These are phyloP conservation scores for Phytopythium litorale DNA, from an alignment of 352 stramenopile genomes.

Conservation along the genomic window DNA sequence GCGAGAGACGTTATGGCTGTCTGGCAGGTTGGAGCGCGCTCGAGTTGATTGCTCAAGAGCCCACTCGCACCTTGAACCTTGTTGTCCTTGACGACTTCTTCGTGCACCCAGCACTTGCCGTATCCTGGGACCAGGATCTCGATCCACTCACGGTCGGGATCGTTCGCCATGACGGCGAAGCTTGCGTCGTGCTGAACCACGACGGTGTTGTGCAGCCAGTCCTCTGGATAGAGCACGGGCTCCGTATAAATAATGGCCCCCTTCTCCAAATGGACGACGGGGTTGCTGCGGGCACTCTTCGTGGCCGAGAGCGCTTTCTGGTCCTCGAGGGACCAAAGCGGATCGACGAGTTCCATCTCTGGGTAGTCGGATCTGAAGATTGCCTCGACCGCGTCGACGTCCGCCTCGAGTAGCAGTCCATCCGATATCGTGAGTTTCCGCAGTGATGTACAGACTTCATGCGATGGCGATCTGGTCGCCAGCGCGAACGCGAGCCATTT, in stretches of 20 bases:
- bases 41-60: slow-evolving; percentile 5
- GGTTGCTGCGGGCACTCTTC: background rate
- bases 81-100: slow-evolving; percentile 8
- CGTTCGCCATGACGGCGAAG: slow-evolving; percentile 25
- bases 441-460: background rate
- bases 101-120: slow-evolving; percentile 37
- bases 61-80: background rate
- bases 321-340: slow-evolving; percentile 24
- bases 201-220: slow-evolving; percentile 25
- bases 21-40: background rate
- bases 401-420: slow-evolving; percentile 13
- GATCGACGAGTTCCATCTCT: slow-evolving; percentile 22
- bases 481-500: slow-evolving; percentile 24
- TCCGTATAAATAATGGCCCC: slow-evolving; percentile 25
- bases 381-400: slow-evolving; percentile 18
- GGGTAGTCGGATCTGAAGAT: slow-evolving; percentile 19
- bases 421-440: slow-evolving; percentile 16
- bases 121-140: slow-evolving; percentile 34
- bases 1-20: slow-evolving; percentile 17
- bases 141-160: slow-evolving; percentile 18
- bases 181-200: slow-evolving; percentile 20
- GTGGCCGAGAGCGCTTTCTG: slow-evolving; percentile 5
- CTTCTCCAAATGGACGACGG: slow-evolving; percentile 5
- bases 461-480: background rate
- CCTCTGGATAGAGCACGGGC: slow-evolving; percentile 24